Conservation (phyloP, 2,329 filamentous ascomycete genomes). For the Stagonosporopsis rhizophila region DNA sequence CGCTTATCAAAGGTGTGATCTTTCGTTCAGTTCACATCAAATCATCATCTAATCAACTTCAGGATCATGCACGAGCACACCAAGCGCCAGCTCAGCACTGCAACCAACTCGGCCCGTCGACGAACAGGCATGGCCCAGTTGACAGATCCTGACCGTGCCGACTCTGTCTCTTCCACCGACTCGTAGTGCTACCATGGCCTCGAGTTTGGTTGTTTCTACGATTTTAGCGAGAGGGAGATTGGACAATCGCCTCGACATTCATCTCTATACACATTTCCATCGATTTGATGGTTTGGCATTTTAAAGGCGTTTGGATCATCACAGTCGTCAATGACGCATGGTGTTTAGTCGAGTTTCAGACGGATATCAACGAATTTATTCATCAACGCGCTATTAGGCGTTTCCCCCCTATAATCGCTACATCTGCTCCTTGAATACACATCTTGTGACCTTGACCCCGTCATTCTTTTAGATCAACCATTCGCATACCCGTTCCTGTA, state of each 20-base stretch:
- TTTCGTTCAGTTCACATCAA: background rate
- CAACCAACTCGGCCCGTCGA: constrained; percentile 54
- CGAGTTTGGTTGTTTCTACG: background rate
- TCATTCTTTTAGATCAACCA: background rate
- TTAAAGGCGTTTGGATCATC: background rate
- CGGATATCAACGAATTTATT: constrained; percentile 4
- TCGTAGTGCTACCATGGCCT: constrained; percentile 10
- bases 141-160: constrained; percentile 7
- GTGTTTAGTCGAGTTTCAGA: constrained; percentile 4
- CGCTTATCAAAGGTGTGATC: constrained; percentile 53
- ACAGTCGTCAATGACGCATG: background rate
- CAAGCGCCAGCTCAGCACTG: constrained; percentile 56
- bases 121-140: constrained; percentile 33
- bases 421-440: background rate
- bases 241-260: background rate
- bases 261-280: background rate
- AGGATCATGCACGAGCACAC: constrained; percentile 61
- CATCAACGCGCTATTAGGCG: constrained; percentile 5
- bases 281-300: constrained; percentile 10
- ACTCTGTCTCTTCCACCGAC: constrained; percentile 30
- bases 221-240: constrained; percentile 15
- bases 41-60: constrained; percentile 23
- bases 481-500: background rate
- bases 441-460: background rate
- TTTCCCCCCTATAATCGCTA: background rate